A percentile compares a stretch with the other conserved stretches of the same genome.
phyloP scores from a whole-genome alignment of 306 rosid species.

The Senna siamea region DNA sequence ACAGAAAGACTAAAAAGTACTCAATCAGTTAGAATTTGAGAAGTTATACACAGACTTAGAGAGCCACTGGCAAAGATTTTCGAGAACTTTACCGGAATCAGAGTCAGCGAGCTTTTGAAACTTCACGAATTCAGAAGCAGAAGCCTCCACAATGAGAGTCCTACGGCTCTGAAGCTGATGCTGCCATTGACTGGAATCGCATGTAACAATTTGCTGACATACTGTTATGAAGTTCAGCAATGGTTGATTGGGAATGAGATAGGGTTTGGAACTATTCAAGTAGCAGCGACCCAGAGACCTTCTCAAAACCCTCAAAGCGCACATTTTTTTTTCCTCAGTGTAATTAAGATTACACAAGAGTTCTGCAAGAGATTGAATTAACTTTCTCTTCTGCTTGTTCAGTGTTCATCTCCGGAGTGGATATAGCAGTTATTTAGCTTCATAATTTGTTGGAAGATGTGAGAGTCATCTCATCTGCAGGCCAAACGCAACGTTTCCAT shows the following conservation, averaged over 20 bases:
- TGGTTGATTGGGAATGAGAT: conserved; percentile 18
- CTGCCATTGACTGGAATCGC: conserved; percentile 43
- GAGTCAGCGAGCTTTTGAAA: conserved; percentile 61
- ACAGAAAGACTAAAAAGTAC: not conserved
- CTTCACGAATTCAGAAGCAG: conserved; percentile 58
- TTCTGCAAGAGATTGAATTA: not conserved
- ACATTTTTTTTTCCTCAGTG: conserved; percentile 28
- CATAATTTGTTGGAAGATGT: too few species aligned
- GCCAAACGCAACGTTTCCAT: too few species aligned
- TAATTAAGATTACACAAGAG: not conserved
- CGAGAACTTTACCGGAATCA: conserved; percentile 64
- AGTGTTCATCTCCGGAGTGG: not conserved
- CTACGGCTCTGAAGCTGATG: conserved; percentile 45
- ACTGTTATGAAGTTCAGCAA: conserved; percentile 30
- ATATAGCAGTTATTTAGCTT: not conserved
- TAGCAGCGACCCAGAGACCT: conserved; percentile 38
- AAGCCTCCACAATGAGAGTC: conserved; percentile 63
- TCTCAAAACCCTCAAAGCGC: conserved; percentile 45
- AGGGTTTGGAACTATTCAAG: conserved; percentile 37
- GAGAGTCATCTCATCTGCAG: too few species aligned
- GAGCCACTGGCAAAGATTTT: not conserved
- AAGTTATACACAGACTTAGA: not conserved
- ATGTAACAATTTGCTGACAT: conserved; percentile 25
- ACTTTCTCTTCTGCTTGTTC: not conserved
- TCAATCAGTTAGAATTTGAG: not conserved